phyloP scores from a whole-genome alignment of 2,329 filamentous ascomycete genomes.

The Metarhizium robertsii region DNA sequence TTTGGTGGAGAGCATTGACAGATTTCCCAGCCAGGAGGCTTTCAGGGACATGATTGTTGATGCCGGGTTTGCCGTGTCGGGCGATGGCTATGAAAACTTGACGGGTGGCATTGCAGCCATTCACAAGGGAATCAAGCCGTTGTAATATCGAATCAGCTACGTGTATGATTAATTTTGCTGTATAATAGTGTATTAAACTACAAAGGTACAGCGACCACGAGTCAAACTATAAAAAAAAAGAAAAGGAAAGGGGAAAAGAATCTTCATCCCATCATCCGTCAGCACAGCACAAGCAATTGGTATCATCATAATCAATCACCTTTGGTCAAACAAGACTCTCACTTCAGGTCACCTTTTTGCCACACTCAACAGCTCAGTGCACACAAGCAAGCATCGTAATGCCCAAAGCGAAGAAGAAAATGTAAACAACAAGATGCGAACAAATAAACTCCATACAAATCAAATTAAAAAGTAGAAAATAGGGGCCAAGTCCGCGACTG shows the following conservation, averaged over 20 bases:
- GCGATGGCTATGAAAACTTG: conserved; percentile 78
- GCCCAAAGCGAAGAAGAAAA: not conserved
- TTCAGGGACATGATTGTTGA: conserved; percentile 76
- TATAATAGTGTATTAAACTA: not conserved
- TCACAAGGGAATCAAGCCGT: conserved; percentile 88
- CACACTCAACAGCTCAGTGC: not conserved
- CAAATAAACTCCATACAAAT: conserved; percentile 21
- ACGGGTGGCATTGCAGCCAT: conserved; percentile 91
- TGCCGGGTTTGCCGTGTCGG: conserved; percentile 79
- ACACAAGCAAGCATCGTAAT: not conserved
- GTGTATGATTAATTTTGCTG: not conserved
- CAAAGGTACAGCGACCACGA: conserved; percentile 14
- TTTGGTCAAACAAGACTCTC: not conserved
- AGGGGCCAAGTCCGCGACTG: conserved; percentile 17
- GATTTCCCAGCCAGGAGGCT: conserved; percentile 76
- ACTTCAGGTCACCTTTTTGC: not conserved
- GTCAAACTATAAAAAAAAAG: not conserved
- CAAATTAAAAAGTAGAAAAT: conserved; percentile 16
- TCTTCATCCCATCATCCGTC: not conserved
- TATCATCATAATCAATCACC: not conserved
- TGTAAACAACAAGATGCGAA: not conserved
- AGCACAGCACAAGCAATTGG: not conserved
- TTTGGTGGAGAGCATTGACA: conserved; percentile 93
- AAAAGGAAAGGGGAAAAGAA: no score
- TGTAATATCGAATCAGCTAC: conserved; percentile 16